These are phyloP conservation scores for Candida namnaoensis DNA, from an alignment of 805 yeast species.

Conservation along the genomic window DNA sequence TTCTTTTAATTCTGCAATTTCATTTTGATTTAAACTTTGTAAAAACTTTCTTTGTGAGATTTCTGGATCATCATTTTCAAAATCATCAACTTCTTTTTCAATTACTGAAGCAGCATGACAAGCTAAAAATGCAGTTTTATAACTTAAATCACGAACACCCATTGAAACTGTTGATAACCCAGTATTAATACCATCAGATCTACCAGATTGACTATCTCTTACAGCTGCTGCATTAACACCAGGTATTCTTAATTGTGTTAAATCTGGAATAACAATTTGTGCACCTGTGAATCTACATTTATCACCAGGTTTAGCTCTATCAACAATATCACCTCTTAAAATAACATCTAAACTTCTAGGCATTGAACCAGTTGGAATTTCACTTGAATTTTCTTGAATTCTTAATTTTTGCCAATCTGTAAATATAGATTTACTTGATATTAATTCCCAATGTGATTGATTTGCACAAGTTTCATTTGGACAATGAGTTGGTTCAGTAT, in stretches of 20 bases:
- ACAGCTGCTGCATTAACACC: conserved; percentile 86
- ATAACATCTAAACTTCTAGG: conserved; percentile 93
- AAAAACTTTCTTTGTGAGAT: conserved; percentile 77
- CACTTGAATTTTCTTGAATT: conserved; percentile 92
- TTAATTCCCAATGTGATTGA: conserved; percentile 77
- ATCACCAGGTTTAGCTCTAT: conserved; percentile 96
- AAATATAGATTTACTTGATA: conserved; percentile 77
- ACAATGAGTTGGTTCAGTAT: conserved; percentile 92
- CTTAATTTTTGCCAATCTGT: conserved; percentile 96
- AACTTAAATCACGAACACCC: conserved; percentile 91
- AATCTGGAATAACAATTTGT: conserved; percentile 91
- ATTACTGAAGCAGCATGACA: conserved; percentile 74
- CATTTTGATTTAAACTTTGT: conserved; percentile 70
- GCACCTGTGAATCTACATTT: conserved; percentile 91
- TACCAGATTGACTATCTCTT: conserved; percentile 47
- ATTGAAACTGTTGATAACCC: conserved; percentile 64
- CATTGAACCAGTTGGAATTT: conserved; percentile 98
- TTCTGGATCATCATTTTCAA: conserved; percentile 39
- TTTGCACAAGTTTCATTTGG: conserved; percentile 83
- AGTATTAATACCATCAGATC: conserved; percentile 60
- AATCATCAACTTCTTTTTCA: conserved; percentile 25
- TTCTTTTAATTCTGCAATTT: conserved; percentile 72
- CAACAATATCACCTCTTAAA: conserved; percentile 89
- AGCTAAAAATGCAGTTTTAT: conserved; percentile 84
- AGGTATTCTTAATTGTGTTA: conserved; percentile 87